Evolutionary conservation across 2,329 filamentous ascomycete species (phyloP), one percentile per base, ranked within the genome.

Genomic region (Fonsecaea pugnacius): DNA sequence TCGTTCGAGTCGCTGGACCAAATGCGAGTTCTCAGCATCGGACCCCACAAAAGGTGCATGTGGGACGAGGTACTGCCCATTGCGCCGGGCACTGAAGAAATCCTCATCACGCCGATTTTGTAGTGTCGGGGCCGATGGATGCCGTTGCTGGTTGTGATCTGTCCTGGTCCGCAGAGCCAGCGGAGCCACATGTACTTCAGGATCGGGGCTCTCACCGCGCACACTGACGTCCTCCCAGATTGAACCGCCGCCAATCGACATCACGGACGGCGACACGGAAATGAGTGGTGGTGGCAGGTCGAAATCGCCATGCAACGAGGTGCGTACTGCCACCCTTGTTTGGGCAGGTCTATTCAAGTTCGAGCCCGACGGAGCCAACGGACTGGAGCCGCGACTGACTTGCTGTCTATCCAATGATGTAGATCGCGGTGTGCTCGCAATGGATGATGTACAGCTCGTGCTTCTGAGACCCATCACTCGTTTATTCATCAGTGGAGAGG

Each of bases 171-270:
- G 58, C 30, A 54, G 21, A 1, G 58, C 51, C 9, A 59, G 50
- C 6, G 58, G 58, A 21, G 58, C 48, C 8, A 60, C 24, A 30
- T 58, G 27, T 3, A 32, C 38, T 57, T 60, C 59, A 6, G 60
- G 57, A 30, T 56, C 70, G 52, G 48, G 69, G 43, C 48, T 70
- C 61, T 62, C 61, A 53, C 54, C 69, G 55, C 30, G 60, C 8
- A 70, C 62, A 38, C 69, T 71, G 30, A 67, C 70, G 60, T 79
- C 77, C 70, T 79, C 78, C 73, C 76, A 79, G 54, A 79, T 78
- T 0, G 74, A 75, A 8, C 77, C 52, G 18, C 53, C 66, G 54
- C 72, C 71, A 12, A 56, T 51, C 6, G 62, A 63, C 18, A 59
- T 40, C 10, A 46, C 35, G 9, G 65, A 65, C n/a, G 65, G 67